These are phyloP conservation scores for Pyrenophora graminea DNA, from an alignment of 2,329 filamentous ascomycete genomes.

Conservation along the genomic window DNA sequence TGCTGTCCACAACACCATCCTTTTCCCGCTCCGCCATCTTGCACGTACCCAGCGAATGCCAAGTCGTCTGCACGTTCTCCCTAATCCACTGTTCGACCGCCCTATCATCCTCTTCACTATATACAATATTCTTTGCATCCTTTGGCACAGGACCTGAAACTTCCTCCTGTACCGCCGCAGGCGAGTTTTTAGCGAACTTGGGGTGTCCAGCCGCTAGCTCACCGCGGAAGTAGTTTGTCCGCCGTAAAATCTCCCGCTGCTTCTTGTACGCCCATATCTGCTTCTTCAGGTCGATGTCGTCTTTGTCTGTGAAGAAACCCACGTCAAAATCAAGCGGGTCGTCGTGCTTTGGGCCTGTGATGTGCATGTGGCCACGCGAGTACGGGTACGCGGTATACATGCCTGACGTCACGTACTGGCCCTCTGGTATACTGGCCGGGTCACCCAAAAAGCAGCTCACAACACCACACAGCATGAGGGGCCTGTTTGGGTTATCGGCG, in stretches of 20 bases:
- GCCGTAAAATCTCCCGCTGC: slow-evolving; percentile 63
- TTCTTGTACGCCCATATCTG: slow-evolving; percentile 68
- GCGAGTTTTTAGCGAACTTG: slow-evolving; percentile 26
- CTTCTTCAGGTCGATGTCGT: slow-evolving; percentile 63
- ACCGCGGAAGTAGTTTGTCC: slow-evolving; percentile 56
- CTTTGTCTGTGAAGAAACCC: slow-evolving; percentile 60
- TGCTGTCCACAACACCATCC: slow-evolving; percentile 35
- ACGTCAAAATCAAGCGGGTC: slow-evolving; percentile 60
- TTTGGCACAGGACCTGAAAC: slow-evolving; percentile 10
- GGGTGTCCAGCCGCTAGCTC: slow-evolving; percentile 37
- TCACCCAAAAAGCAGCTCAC: slow-evolving; percentile 41
- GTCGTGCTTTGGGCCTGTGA: slow-evolving; percentile 52
- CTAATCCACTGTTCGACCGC: slow-evolving; percentile 50
- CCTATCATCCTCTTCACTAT: slow-evolving; percentile 40
- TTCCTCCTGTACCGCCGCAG: slow-evolving; percentile 19
- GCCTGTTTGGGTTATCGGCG: slow-evolving; percentile 51
- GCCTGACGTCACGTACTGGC: slow-evolving; percentile 59
- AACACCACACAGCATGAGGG: slow-evolving; percentile 53
- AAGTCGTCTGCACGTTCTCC: slow-evolving; percentile 38
- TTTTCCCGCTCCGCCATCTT: slow-evolving; percentile 40
- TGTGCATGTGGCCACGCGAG: slow-evolving; percentile 65
- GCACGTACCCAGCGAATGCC: slow-evolving; percentile 40
- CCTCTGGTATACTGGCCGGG: slow-evolving; percentile 35
- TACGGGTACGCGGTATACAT: slow-evolving; percentile 64
- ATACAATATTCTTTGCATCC: slow-evolving; percentile 23